These are phyloP conservation scores for Penicillium egyptiacum DNA, from an alignment of 495 filamentous ascomycete species.

Conservation along the genomic window DNA sequence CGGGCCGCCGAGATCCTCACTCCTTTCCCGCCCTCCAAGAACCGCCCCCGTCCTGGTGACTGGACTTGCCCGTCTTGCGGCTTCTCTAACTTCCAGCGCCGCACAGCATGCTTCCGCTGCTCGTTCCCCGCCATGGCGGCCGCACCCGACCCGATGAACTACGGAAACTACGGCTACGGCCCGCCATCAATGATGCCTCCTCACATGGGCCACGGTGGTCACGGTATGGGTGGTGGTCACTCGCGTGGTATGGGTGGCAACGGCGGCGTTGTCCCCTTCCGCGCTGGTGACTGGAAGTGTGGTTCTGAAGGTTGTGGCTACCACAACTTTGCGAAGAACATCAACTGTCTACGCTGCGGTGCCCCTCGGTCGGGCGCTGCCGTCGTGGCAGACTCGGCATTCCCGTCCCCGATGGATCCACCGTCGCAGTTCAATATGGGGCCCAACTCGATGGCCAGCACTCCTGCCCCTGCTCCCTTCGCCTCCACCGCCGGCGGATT, in stretches of 20 bases:
- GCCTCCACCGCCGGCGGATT: constrained; percentile 70
- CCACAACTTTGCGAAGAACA: constrained; percentile 99
- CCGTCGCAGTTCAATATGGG: constrained; percentile 75
- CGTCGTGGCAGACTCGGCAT: constrained; percentile 89
- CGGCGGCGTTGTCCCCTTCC: constrained; percentile 91
- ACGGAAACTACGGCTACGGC: constrained; percentile 70
- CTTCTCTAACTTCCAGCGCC: constrained; percentile 89
- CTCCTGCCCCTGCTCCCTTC: constrained; percentile 81
- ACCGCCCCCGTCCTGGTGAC: constrained; percentile 92
- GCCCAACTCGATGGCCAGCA: constrained; percentile 79
- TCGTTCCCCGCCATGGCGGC: constrained; percentile 90
- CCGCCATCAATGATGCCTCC: constrained; percentile 79
- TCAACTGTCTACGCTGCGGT: constrained; percentile 93
- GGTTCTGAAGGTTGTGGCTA: constrained; percentile 97
- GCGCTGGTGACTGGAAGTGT: constrained; percentile 98
- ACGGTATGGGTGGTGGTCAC: constrained; percentile 71
- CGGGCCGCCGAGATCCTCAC: constrained; percentile 92
- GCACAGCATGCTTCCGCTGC: constrained; percentile 97
- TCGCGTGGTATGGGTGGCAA: constrained; percentile 70
- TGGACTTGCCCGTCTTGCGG: constrained; percentile 95
- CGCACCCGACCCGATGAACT: constrained; percentile 71
- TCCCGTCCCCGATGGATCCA: constrained; percentile 85
- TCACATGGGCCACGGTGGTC: constrained; percentile 77
- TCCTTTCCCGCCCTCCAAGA: constrained; percentile 97
- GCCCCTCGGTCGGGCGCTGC: constrained; percentile 91